Evolutionary conservation across 2,329 filamentous ascomycete genomes (phyloP).

Genomic region (Sclerotinia nivalis): DNA sequence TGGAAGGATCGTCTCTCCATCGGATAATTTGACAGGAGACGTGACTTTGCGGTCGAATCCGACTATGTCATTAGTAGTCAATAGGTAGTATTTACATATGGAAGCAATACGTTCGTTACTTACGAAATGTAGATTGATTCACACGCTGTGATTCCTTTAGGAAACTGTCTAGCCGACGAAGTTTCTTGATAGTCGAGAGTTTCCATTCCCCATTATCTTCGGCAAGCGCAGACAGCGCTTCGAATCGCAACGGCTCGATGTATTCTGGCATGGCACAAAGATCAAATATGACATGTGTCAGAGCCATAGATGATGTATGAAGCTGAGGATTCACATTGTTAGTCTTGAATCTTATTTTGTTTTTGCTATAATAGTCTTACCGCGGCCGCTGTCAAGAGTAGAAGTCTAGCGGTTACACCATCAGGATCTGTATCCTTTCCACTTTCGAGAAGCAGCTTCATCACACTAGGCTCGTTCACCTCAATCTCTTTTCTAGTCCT

Average conservation of each 20-base stretch:
- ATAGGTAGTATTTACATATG: too few relatives aligned
- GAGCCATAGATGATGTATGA: neutral
- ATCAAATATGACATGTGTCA: neutral
- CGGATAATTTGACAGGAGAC: neutral
- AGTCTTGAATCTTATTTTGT: neutral
- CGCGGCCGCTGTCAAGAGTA: neutral
- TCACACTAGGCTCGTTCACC: neutral
- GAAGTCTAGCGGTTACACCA: neutral
- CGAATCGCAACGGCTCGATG: neutral
- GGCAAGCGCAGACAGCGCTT: neutral
- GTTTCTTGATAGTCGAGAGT: constrained; percentile 1
- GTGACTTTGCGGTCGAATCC: too few relatives aligned
- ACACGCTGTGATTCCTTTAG: constrained; percentile 1
- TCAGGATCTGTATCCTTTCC: constrained; percentile 1
- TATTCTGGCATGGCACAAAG: neutral
- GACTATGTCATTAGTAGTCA: too few relatives aligned
- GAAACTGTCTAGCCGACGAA: neutral
- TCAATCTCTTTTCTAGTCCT: too few relatives aligned
- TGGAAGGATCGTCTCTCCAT: neutral
- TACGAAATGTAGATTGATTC: neutral
- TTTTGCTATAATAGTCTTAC: neutral
- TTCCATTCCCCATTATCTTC: neutral
- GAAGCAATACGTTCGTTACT: too few relatives aligned
- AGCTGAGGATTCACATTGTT: neutral
- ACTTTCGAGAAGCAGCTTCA: constrained; percentile 1